Percentiles rank a stretch among this genome's conserved stretches.
Evolutionary conservation across 306 rosid species (phyloP).

Genomic region (Quercus ilex): DNA sequence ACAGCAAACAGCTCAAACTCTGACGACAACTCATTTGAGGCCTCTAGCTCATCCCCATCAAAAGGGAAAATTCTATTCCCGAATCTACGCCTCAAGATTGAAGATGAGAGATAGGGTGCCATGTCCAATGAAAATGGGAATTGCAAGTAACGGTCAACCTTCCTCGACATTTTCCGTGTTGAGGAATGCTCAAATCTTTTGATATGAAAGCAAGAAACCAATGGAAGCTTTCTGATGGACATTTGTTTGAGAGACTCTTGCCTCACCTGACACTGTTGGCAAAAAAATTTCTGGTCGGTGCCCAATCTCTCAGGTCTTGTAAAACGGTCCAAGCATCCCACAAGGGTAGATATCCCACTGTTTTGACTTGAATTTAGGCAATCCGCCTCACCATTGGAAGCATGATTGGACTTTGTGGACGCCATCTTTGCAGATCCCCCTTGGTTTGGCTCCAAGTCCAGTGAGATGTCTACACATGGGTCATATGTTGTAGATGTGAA

Average conservation of each 20-base stretch:
- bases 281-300: slow-evolving; percentile 87
- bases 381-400: slow-evolving; percentile 70
- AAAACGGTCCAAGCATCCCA: slow-evolving; percentile 87
- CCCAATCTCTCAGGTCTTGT: slow-evolving; percentile 92
- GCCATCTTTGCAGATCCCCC: slow-evolving; percentile 56
- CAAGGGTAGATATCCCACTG: slow-evolving; percentile 57
- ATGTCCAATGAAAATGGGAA: slow-evolving; percentile 86
- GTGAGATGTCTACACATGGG: slow-evolving; percentile 87
- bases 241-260: slow-evolving; percentile 93
- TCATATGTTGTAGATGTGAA: slow-evolving; percentile 95
- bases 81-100: slow-evolving; percentile 68
- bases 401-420: slow-evolving; percentile 45
- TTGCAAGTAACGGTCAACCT: slow-evolving; percentile 82
- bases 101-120: slow-evolving; percentile 86
- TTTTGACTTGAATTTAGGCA: slow-evolving; percentile 44
- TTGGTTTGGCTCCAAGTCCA: slow-evolving; percentile 78
- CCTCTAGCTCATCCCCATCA: slow-evolving; percentile 64
- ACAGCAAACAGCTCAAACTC: slow-evolving; percentile 94
- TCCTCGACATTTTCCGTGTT: slow-evolving; percentile 77
- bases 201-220: slow-evolving; percentile 86
- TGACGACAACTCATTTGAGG: slow-evolving; percentile 58
- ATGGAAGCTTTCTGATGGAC: slow-evolving; percentile 91
- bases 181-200: slow-evolving; percentile 95
- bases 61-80: slow-evolving; percentile 84
- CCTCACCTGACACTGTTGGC: slow-evolving; percentile 86